phyloP scores from a whole-genome alignment of 75 land plant species.

The Larix kaempferi region DNA sequence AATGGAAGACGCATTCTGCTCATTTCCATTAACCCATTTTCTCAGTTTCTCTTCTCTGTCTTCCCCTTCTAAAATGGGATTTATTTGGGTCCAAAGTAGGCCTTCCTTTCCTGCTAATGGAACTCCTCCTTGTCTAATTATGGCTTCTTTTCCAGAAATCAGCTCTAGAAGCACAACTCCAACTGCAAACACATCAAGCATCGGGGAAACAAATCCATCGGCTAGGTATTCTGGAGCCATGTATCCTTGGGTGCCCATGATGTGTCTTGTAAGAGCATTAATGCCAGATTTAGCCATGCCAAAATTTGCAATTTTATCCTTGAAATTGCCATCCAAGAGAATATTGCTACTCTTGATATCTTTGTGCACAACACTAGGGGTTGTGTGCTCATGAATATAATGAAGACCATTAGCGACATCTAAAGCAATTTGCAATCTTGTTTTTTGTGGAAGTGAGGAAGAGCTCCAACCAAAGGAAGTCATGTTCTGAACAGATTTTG shows the following conservation, averaged over 20 bases:
- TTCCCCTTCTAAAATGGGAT: constrained; percentile 17
- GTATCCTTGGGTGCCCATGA: constrained; percentile 63
- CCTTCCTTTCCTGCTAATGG: constrained; percentile 17
- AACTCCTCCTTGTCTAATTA: constrained; percentile 17
- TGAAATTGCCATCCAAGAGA: constrained; percentile 57
- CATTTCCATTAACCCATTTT: constrained; percentile 50
- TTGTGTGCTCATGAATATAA: constrained; percentile 80
- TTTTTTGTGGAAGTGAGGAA: constrained; percentile 41
- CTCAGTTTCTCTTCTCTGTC: constrained; percentile 36
- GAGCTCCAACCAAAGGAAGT: constrained; percentile 17
- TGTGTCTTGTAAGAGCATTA: constrained; percentile 39
- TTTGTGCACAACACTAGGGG: constrained; percentile 68
- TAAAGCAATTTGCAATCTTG: constrained; percentile 55
- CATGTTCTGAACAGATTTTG: constrained; percentile 9
- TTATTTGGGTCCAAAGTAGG: constrained; percentile 27
- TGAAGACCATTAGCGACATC: constrained; percentile 87
- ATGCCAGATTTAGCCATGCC: constrained; percentile 58
- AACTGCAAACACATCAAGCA: constrained; percentile 65
- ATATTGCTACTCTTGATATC: constrained; percentile 73
- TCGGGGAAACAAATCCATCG: constrained; percentile 32
- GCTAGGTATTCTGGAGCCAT: constrained; percentile 71
- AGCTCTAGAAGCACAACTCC: constrained; percentile 78
- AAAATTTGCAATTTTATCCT: constrained; percentile 79
- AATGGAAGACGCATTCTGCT: constrained; percentile 32
- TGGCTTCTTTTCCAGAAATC: constrained; percentile 59